Percentiles rank a stretch among this genome's conserved stretches.
phyloP scores from a whole-genome alignment of 1,284 basidiomycete genomes.

The Bondarzewia mesenterica region DNA sequence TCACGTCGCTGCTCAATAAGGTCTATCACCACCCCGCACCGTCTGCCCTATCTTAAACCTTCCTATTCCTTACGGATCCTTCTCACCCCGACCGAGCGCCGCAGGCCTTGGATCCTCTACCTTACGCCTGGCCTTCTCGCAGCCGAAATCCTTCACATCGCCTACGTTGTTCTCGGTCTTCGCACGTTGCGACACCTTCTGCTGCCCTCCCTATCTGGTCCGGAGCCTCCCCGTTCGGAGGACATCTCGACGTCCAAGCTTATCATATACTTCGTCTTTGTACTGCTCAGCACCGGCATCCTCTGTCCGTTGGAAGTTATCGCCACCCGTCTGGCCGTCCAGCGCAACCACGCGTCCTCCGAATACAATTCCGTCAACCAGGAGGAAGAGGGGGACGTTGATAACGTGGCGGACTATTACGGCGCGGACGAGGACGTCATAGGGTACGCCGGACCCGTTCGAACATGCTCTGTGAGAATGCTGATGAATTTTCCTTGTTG shows the following conservation, averaged over 20 bases:
- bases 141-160: constrained; percentile 58
- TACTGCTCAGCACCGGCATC: constrained; percentile 52
- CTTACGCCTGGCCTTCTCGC: constrained; percentile 77
- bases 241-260: constrained; percentile 41
- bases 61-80: constrained; percentile 62
- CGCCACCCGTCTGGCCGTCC: constrained; percentile 71
- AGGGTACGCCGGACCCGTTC: too few species aligned
- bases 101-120: constrained; percentile 75
- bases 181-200: constrained; percentile 59
- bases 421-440: constrained; percentile 85
- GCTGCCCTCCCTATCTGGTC: constrained; percentile 40
- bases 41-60: constrained; percentile 59
- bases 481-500: constrained; percentile 1
- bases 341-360: constrained; percentile 71
- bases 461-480: neutral
- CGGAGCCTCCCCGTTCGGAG: constrained; percentile 21
- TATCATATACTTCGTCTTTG: constrained; percentile 52
- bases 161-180: constrained; percentile 62
- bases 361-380: constrained; percentile 67
- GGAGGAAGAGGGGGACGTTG: constrained; percentile 61
- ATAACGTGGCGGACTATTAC: constrained; percentile 60
- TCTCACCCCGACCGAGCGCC: constrained; percentile 77
- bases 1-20: constrained; percentile 36
- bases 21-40: constrained; percentile 81
- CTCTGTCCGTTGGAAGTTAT: constrained; percentile 83